Evolutionary conservation across 192 early-diverging fungal species (phyloP).

Genomic region (Linnemannia elongata): DNA sequence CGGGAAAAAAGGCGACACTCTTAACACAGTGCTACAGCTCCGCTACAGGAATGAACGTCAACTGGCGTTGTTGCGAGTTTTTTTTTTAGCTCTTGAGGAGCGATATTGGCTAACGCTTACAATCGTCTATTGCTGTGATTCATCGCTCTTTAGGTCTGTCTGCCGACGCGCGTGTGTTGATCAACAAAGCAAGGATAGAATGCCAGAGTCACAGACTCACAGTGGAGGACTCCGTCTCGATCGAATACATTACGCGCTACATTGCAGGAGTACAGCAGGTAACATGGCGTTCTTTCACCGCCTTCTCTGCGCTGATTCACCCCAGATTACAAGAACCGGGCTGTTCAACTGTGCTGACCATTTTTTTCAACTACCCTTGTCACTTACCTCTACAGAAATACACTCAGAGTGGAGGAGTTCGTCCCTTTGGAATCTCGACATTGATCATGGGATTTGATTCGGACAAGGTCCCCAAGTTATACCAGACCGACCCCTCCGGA

Average conservation of each 20-base stretch:
- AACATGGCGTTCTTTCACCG: background rate
- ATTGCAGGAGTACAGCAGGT: conserved; percentile 98
- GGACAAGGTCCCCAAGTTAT: conserved; percentile 88
- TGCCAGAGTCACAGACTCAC: conserved; percentile 98
- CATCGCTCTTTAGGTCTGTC: conserved; percentile 74
- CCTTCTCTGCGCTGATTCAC: background rate
- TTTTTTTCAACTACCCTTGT: background rate
- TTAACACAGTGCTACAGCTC: background rate
- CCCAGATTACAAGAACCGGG: background rate
- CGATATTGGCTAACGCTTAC: background rate
- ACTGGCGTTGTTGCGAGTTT: background rate
- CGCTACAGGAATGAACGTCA: background rate
- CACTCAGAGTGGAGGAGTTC: conserved; percentile 98
- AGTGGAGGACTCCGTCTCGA: conserved; percentile 96
- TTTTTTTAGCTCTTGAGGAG: background rate
- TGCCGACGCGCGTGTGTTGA: conserved; percentile 95
- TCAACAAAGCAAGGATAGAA: conserved; percentile 97
- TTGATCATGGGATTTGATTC: conserved; percentile 97
- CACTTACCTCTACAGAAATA: conserved; percentile 78
- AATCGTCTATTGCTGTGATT: background rate
- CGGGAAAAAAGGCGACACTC: background rate
- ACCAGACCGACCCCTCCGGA: conserved; percentile 98
- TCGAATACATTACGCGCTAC: conserved; percentile 98
- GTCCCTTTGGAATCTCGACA: conserved; percentile 98
- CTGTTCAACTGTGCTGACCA: background rate